These are phyloP conservation scores for Cutaneotrichosporon curvatum DNA, from an alignment of 1,284 basidiomycete species.

Conservation along the genomic window DNA sequence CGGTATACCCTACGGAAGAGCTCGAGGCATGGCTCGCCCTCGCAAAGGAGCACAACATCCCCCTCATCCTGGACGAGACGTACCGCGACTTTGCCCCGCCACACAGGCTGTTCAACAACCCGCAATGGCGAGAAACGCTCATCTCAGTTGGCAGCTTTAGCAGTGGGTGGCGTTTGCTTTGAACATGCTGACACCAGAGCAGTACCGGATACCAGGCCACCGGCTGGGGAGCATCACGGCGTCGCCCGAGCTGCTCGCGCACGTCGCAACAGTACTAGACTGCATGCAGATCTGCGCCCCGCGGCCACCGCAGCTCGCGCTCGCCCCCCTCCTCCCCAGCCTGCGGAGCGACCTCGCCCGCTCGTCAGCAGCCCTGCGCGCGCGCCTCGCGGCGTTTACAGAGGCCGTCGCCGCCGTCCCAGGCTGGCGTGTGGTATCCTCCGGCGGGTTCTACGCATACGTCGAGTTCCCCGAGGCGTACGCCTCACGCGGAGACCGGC, in stretches of 20 bases:
- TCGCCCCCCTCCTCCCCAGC: conserved; percentile 53
- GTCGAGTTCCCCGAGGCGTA: conserved; percentile 60
- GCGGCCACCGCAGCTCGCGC: conserved; percentile 61
- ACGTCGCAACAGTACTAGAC: conserved; percentile 63
- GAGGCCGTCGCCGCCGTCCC: conserved; percentile 44
- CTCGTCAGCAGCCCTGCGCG: conserved; percentile 53
- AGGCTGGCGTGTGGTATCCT: conserved; percentile 58
- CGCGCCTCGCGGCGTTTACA: conserved; percentile 57
- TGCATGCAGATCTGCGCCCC: conserved; percentile 71
- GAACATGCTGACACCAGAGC: conserved; percentile 54
- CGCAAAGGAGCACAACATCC: conserved; percentile 55
- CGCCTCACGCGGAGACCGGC: conserved; percentile 61
- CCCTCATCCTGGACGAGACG: conserved; percentile 81
- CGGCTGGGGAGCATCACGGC: conserved; percentile 71
- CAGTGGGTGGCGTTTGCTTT: conserved; percentile 26
- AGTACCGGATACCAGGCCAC: conserved; percentile 77
- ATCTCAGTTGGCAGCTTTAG: conserved; percentile 70
- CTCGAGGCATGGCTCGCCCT: conserved; percentile 61
- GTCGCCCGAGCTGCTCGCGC: conserved; percentile 53
- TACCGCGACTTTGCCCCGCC: conserved; percentile 72
- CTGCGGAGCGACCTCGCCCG: conserved; percentile 55
- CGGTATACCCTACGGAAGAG: conserved; percentile 58
- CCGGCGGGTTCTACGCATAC: conserved; percentile 69
- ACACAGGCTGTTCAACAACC: conserved; percentile 43
- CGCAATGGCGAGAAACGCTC: conserved; percentile 58